These are phyloP conservation scores for Musa balbisiana DNA, from an alignment of 202 grass and related monocot genomes.

Conservation along the genomic window DNA sequence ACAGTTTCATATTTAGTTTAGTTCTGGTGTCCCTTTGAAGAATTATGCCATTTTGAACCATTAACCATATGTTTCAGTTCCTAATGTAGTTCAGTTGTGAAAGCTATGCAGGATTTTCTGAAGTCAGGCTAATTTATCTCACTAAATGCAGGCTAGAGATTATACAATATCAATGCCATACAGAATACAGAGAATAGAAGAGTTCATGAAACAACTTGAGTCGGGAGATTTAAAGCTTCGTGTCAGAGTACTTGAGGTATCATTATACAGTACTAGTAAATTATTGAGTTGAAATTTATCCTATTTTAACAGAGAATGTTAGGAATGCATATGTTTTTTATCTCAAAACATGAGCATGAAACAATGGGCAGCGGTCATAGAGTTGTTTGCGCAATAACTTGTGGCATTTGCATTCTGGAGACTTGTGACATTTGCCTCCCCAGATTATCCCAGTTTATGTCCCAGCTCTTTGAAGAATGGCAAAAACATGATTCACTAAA, in stretches of 20 bases:
- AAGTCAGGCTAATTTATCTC: neutral
- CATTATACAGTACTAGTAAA: neutral
- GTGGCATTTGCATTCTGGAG: no score
- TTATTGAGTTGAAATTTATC: neutral
- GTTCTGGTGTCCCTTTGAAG: neutral
- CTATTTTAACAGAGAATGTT: neutral
- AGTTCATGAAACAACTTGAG: slow-evolving; percentile 91
- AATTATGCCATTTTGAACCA: neutral
- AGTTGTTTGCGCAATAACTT: no score
- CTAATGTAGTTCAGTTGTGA: neutral
- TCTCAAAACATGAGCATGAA: neutral
- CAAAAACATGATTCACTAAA: no score
- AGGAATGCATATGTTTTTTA: neutral
- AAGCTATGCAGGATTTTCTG: neutral
- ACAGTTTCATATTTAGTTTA: neutral
- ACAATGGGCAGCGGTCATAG: no score
- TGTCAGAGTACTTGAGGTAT: slow-evolving; percentile 96
- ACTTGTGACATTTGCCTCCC: no score
- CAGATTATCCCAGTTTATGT: no score
- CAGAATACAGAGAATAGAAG: slow-evolving; percentile 79
- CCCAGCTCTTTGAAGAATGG: no score
- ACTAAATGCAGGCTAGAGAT: slow-evolving; percentile 57
- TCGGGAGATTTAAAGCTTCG: slow-evolving; percentile 81
- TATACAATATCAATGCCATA: slow-evolving; percentile 88
- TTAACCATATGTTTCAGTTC: neutral